phyloP scores from a whole-genome alignment of 2,329 filamentous ascomycete genomes.

The Sporothrix pallida region DNA sequence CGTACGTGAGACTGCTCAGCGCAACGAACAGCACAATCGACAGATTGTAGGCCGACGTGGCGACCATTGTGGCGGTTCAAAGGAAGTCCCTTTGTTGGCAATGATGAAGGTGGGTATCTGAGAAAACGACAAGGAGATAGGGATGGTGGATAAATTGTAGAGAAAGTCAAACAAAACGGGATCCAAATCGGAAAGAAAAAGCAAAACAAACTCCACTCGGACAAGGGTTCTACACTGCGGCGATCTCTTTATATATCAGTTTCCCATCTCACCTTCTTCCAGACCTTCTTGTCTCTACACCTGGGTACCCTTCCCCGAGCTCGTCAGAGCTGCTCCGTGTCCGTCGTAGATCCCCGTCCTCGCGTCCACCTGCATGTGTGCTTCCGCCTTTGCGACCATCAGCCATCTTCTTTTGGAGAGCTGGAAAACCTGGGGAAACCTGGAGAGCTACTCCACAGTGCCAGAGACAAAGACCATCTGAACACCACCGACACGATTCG shows the following conservation, averaged over 20 bases:
- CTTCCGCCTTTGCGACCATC: conserved; percentile 3
- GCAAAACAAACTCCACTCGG: no score
- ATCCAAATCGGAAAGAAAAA: background rate
- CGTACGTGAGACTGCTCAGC: conserved; percentile 34
- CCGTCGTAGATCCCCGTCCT: background rate
- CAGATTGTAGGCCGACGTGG: conserved; percentile 25
- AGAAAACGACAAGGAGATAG: no score
- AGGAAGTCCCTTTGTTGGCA: background rate
- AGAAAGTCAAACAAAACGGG: background rate
- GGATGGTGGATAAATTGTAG: background rate
- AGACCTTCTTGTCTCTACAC: background rate
- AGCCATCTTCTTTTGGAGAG: background rate
- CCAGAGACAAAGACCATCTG: background rate
- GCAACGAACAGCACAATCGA: conserved; percentile 32
- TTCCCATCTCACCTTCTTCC: background rate
- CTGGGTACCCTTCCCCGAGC: conserved; percentile 26
- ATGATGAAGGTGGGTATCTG: no score
- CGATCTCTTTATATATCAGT: conserved; percentile 4
- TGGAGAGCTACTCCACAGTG: conserved; percentile 12
- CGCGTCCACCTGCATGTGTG: background rate
- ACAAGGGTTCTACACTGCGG: no score
- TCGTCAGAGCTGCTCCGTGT: background rate
- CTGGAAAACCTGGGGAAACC: conserved; percentile 9
- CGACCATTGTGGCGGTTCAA: conserved; percentile 23
- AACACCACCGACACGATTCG: background rate